Evolutionary conservation across 2,329 filamentous ascomycete species (phyloP), one percentile per base, ranked within the genome.

Genomic region (Penicillium sp.): DNA sequence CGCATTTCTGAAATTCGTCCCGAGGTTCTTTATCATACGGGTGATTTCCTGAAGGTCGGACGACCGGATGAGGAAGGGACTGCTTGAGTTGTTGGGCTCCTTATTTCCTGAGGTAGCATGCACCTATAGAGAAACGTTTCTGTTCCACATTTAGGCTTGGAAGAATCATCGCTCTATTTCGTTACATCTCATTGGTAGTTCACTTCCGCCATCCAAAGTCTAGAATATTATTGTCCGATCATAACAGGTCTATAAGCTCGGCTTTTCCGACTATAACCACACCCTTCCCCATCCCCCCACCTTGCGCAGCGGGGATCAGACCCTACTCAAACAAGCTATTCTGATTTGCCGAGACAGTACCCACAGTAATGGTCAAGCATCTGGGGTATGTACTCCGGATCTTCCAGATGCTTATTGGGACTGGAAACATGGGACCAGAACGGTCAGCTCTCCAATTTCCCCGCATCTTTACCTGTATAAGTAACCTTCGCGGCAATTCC

Each of bases 31-130:
- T 51, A 51, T 51, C 48, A 51, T 35, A 51, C 48, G 1, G 48
- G 48, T 33, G 48, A 51, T 51, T 51, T 46, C 43, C 26, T 46
- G 43, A 46, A 46, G 22, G 43, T 46, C 25, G 43, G 43, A 46
- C 43, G 43, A 46, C 22, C 22, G 43, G 43, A 46, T 46, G 43
- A 6, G 43, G 43, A 22, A 16, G n/a, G 10, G 6, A 26, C 13
- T 26, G 43, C 11, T 26, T 26, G 43, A 46, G 22, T 26, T 16
- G 6, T 26, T 16, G 6, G 11, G 22, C 25, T 46, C 26, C 22
- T 28, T 26, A 46, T 28, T 22, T 40, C 19, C 19, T 22, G 19
- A 1, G 14, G 4, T 40, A 16, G 8, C 7, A 19, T 46, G 43
- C 14, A 43, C 22, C 19, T 3, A 43, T 22, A 43, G 10, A 43